Evolutionary conservation across 345 rosid genomes (phyloP), one percentile per base, ranked within the genome.

Genomic region (Lepidium sativum): DNA sequence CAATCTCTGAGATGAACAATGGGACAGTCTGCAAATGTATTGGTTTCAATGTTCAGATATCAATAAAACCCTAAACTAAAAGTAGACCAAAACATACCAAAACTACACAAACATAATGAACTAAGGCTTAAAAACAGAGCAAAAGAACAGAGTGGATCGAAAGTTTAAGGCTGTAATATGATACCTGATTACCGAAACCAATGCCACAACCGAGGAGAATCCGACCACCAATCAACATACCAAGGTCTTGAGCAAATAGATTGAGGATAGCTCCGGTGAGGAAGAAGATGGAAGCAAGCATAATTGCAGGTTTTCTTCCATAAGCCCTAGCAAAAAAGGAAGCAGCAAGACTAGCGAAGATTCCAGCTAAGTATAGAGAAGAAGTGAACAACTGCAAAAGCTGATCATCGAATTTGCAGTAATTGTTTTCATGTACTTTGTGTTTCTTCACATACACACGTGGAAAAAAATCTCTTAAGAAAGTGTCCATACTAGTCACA

Each of bases 131-230:
- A 9, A 13, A 61, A 35, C 11, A 10, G 47, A 41, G 47, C 2
- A 33, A 17, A 17, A 31, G n/a, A 34, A 14, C 31, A 25, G 29
- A 44, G 35, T 0, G 31, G 6, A 51, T 8, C 3, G 17, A 32
- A 39, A 55, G 35, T 29, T 44, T 9, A 6, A 38, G 48, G 14
- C 27, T 48, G 11, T 25, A 10, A 10, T 17, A 38, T 52, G 39
- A 81, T 54, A 55, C 96, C 91, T 82, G 91, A 59, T 90, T 90
- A 32, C 86, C 95, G 14, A 86, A 80, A 43, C 92, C 97, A 11
- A 87, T 83, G 2, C 95, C 92, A 0, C 44, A 72, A 0, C 95
- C 95, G 0, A 90, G 86, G 27, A 67, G 60, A 52, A 89, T 39
- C 80, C 95, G 79, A 20, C 88, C 92, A 11, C 29, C 31, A 14